These are phyloP conservation scores for Sporisorium graminicola DNA, from an alignment of 1,284 basidiomycete species.

Conservation along the genomic window DNA sequence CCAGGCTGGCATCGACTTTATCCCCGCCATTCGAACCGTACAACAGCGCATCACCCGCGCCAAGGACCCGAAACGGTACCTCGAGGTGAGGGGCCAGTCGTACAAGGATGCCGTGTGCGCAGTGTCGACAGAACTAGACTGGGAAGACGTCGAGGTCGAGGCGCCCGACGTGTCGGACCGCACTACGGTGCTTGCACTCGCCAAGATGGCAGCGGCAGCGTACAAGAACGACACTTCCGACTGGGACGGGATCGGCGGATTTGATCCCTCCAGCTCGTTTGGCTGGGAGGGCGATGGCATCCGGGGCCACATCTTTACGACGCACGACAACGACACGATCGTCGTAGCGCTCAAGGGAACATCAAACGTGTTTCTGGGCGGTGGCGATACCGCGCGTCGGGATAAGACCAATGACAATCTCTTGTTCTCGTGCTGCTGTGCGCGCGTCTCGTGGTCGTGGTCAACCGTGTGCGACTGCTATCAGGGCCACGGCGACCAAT, in stretches of 20 bases:
- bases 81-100: conserved; percentile 46
- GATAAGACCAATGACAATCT: conserved; percentile 96
- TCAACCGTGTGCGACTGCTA: conserved; percentile 93
- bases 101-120: conserved; percentile 46
- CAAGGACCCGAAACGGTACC: conserved; percentile 34
- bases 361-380: conserved; percentile 81
- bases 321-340: conserved; percentile 79
- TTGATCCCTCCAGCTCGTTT: conserved; percentile 77
- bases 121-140: conserved; percentile 57
- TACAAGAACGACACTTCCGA: conserved; percentile 72
- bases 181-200: conserved; percentile 82
- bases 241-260: conserved; percentile 64
- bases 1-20: conserved; percentile 18
- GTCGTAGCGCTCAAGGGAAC: conserved; percentile 95
- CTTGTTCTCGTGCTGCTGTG: conserved; percentile 98
- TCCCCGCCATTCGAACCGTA: conserved; percentile 38
- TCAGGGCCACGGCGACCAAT: conserved; percentile 72
- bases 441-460: conserved; percentile 93
- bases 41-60: conserved; percentile 47
- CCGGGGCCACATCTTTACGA: conserved; percentile 81
- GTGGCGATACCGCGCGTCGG: conserved; percentile 87
- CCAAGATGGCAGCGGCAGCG: conserved; percentile 95
- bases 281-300: conserved; percentile 94
- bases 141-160: conserved; percentile 73
- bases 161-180: conserved; percentile 79